Evolutionary conservation across 441 rosid species (phyloP), one percentile per base, ranked within the genome.

Genomic region (Kokia cookei): DNA sequence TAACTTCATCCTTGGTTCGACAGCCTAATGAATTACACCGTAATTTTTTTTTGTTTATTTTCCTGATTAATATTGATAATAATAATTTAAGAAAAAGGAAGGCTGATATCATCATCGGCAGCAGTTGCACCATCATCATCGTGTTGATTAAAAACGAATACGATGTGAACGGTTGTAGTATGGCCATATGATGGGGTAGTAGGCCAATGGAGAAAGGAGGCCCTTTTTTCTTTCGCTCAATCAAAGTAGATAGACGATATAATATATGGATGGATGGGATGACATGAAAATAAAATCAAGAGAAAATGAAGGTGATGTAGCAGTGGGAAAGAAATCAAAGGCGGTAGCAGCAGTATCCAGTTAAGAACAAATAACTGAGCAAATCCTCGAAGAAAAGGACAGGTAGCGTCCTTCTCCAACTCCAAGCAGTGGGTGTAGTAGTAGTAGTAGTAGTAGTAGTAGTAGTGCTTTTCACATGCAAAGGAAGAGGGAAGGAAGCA

Each of bases 401-500:
- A 54, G 59, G 2, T 60, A 59, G 68, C 51, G 53, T 24, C 19
- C 17, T 29, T 27, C 19, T 50, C 15, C 19, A 53, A 17, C 22
- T n/a, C 58, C 58, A 17, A 29, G 74, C 66, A n/a, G 5, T 3
- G 26, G 26, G 19, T 8, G 40, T 1, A 35, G 40, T 35, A 35
- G 22, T 19, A 35, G 40, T 35, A 35, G 4, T 7, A 58, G 66
- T 71, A 35, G 40, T 35, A 35, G 22, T 19, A 35, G 40, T 35
- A 35, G 4, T 7, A 58, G 66, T 71, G 80, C 60, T 19, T 22
- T 76, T 80, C 82, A 72, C 85, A 76, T 69, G 87, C 72, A 74
- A 65, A 71, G 63, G 40, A 54, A 35, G 1, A 5, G 40, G 40
- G 40, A 35, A 35, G 40, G 40, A 6, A 35, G 40, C 40, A 35